Evolutionary conservation across 2,329 filamentous ascomycete species (phyloP).

Genomic region (Atkinsonella hypoxylon): DNA sequence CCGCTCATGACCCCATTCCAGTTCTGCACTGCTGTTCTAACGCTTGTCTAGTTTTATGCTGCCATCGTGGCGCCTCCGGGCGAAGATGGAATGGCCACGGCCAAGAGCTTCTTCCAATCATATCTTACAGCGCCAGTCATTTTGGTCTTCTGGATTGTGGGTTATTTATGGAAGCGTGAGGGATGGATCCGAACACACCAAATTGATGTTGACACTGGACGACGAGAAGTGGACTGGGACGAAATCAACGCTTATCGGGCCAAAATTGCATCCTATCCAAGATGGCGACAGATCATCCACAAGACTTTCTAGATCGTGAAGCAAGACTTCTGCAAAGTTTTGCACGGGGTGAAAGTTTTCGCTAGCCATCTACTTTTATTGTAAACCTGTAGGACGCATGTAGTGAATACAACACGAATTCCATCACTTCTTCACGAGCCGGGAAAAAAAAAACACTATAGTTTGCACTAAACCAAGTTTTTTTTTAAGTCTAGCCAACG

Average conservation of each 20-base stretch:
- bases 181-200: constrained; percentile 45
- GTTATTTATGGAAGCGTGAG: constrained; percentile 54
- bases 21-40: not conserved
- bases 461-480: too few species aligned
- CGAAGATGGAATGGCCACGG: constrained; percentile 24
- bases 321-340: not conserved
- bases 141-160: constrained; percentile 41
- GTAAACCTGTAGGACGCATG: not conserved
- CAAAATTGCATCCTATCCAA: constrained; percentile 37
- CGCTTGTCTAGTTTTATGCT: constrained; percentile 31
- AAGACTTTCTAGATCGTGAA: constrained; percentile 22
- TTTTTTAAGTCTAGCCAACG: too few species aligned
- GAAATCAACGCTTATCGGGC: constrained; percentile 43
- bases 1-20: not conserved
- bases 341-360: too few species aligned
- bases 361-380: not conserved
- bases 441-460: too few species aligned
- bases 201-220: constrained; percentile 57
- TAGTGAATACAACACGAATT: too few species aligned
- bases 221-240: constrained; percentile 55
- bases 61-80: constrained; percentile 28
- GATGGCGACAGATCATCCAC: constrained; percentile 32
- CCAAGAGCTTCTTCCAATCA: constrained; percentile 40
- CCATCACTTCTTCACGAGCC: too few species aligned
- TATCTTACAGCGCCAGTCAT: constrained; percentile 44